phyloP scores from a whole-genome alignment of 371 early-diverging fungal genomes.

The Mucor mucedo region DNA sequence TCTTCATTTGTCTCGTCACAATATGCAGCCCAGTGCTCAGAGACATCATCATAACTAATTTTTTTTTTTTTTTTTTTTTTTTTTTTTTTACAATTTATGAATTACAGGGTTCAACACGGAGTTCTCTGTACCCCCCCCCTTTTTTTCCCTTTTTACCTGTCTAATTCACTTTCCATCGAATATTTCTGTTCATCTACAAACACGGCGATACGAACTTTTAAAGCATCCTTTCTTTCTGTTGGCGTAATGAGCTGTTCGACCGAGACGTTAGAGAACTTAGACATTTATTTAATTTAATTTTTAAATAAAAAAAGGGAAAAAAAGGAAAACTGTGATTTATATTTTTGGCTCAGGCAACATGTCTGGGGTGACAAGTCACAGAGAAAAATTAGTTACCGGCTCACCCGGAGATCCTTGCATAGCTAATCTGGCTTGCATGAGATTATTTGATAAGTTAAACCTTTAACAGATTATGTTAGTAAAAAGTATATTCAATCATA shows the following conservation, averaged over 20 bases:
- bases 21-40: conserved; percentile 43
- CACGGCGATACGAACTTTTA: conserved; percentile 45
- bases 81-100: not conserved
- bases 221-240: conserved; percentile 30
- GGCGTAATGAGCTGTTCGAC: conserved; percentile 12
- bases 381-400: too few species aligned
- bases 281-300: conserved; percentile 8
- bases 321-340: too few species aligned
- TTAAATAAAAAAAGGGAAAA: too few species aligned
- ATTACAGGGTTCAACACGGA: too few species aligned
- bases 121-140: too few species aligned
- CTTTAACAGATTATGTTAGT: too few species aligned
- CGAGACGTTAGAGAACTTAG: conserved; percentile 16
- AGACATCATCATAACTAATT: conserved; percentile 23
- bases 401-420: too few species aligned
- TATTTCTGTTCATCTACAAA: conserved; percentile 55
- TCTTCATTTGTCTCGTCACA: conserved; percentile 19
- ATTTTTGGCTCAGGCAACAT: too few species aligned
- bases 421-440: too few species aligned
- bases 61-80: not conserved
- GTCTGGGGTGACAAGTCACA: too few species aligned
- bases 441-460: too few species aligned
- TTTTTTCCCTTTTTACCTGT: conserved; percentile 31
- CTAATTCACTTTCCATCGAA: conserved; percentile 40
- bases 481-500: too few species aligned